Evolutionary conservation across 805 yeast species (phyloP).

Genomic region (Candida michaelii): DNA sequence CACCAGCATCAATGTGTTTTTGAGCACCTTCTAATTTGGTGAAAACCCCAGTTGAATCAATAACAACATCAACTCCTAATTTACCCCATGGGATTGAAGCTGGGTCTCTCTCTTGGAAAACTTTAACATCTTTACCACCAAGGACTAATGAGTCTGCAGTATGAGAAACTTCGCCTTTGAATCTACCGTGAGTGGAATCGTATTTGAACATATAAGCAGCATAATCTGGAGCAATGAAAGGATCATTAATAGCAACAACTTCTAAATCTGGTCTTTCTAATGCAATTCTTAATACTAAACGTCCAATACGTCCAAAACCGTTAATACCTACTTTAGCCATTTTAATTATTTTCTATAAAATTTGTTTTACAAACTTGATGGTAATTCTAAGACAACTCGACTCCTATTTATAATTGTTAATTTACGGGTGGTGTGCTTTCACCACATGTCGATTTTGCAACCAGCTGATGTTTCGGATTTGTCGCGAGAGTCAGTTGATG

Average conservation of each 20-base stretch:
- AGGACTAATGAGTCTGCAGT: constrained; percentile 25
- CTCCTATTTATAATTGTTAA: constrained; percentile 1
- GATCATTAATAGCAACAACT: constrained; percentile 35
- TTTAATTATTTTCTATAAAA: constrained; percentile 4
- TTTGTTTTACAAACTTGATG: constrained; percentile 1
- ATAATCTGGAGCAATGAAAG: constrained; percentile 35
- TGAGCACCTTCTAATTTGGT: constrained; percentile 35
- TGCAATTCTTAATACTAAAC: constrained; percentile 35
- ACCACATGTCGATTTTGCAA: constrained; percentile 7
- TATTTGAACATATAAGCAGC: constrained; percentile 39
- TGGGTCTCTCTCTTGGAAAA: constrained; percentile 36
- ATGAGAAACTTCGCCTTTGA: constrained; percentile 27
- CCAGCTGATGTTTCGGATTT: constrained; percentile 6
- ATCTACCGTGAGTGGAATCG: constrained; percentile 37
- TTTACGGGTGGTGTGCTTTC: constrained; percentile 2
- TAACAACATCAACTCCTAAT: constrained; percentile 30
- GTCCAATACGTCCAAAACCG: constrained; percentile 39
- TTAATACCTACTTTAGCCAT: constrained; percentile 32
- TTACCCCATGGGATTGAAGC: constrained; percentile 35
- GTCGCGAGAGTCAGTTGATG: constrained; percentile 5
- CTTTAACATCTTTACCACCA: constrained; percentile 29
- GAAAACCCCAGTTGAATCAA: constrained; percentile 38
- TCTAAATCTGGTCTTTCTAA: constrained; percentile 30
- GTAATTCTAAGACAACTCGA: background rate
- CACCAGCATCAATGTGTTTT: constrained; percentile 38